Conservation (phyloP, 2,329 filamentous ascomycete genomes). For the Phialophora expanda region DNA sequence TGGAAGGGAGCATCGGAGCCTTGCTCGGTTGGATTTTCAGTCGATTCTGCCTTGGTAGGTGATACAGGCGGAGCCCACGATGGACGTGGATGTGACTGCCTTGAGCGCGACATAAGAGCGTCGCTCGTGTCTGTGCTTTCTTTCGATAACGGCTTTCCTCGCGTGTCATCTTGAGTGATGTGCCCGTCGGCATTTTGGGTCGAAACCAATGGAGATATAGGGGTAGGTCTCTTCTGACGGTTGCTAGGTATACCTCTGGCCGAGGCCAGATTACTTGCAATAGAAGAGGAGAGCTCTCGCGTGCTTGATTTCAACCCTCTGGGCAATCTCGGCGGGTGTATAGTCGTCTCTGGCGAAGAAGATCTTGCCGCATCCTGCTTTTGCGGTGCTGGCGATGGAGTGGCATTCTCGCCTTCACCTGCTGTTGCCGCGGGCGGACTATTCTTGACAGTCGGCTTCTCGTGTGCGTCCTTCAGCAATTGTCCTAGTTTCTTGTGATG, state of each 20-base stretch:
- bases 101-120: slow-evolving; percentile 15
- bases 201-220: slow-evolving; percentile 73
- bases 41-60: slow-evolving; percentile 41
- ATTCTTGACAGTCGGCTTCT: slow-evolving; percentile 49
- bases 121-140: slow-evolving; percentile 19
- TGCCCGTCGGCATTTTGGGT: slow-evolving; percentile 75
- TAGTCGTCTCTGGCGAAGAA: slow-evolving; percentile 44
- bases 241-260: slow-evolving; percentile 72
- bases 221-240: slow-evolving; percentile 62
- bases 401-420: slow-evolving; percentile 6
- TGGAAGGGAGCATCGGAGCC: slow-evolving; percentile 77
- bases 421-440: not conserved
- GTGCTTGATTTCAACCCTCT: slow-evolving; percentile 55
- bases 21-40: slow-evolving; percentile 42
- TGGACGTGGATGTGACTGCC: slow-evolving; percentile 25
- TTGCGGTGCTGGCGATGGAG: slow-evolving; percentile 7
- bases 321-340: slow-evolving; percentile 49
- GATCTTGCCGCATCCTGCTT: slow-evolving; percentile 38
- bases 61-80: slow-evolving; percentile 41
- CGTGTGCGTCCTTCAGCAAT: slow-evolving; percentile 73
- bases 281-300: slow-evolving; percentile 77
- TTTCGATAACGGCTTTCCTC: slow-evolving; percentile 19
- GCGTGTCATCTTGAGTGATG: slow-evolving; percentile 56
- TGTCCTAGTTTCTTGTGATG: slow-evolving; percentile 85
- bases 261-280: slow-evolving; percentile 85